Base-by-base conservation (phyloP, 139 green algal genomes). In the Chlamydomonas applanata region DNA sequence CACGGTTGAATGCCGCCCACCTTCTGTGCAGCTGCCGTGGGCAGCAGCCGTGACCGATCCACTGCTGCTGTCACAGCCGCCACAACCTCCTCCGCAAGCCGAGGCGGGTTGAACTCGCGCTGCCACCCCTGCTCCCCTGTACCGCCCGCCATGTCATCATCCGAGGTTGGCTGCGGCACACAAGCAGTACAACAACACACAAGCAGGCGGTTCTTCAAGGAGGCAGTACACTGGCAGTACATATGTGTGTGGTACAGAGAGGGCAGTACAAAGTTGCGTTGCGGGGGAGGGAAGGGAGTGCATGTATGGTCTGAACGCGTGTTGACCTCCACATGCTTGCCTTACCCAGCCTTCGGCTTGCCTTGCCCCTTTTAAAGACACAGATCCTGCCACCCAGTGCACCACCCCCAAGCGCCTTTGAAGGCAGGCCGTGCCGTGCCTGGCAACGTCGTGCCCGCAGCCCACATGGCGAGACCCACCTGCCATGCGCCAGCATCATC, bases 31-130 rank as follows among this genome's bases (percentile, higher is more conserved):
- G 36, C 33, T 33, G 61, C 72, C 17, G 40, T 64, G 7, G 61
- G 60, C n/a, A 61, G 35, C n/a, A 61, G 61, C 5, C 72, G 72
- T 16, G 72, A 78, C 19, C 45, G 25, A 5, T 71, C 46, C 19
- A 78, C 30, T 4, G 71, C 20, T n/a, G 34, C 61, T 11, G 24
- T 46, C 25, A 72, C 27, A 24, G 20, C 30, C 5, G 65, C 72
- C 45, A 57, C 44, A n/a, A 53, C 33, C 22, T 1, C n/a, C 61
- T 78, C 72, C 13, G 72, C 72, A 13, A 70, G 16, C 11, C 20
- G 22, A 1, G 72, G 72, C 19, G 72, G 40, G 44, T 72, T 65
- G 72, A 78, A 78, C 72, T 78, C 72, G 14, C 29, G 60, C 56
- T 69, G 29, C 71, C 71, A 76, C 30, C 32, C 62, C 19, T 61